Evolutionary conservation across 768 basidiomycete genomes (phyloP).

Genomic region (Calocera viscosa): DNA sequence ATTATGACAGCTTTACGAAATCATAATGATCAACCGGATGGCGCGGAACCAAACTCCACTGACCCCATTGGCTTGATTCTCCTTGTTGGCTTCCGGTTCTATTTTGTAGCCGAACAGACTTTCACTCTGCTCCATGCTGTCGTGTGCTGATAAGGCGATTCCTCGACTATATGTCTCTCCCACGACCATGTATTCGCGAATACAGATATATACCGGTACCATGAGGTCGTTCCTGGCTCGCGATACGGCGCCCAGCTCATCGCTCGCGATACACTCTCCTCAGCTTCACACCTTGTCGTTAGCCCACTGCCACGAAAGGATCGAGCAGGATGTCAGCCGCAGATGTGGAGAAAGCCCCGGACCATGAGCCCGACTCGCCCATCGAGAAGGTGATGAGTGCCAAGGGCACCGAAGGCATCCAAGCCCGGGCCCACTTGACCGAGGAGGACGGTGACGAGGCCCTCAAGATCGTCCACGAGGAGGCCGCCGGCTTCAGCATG

Average conservation of each 20-base stretch:
- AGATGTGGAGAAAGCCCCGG: conserved; percentile 17
- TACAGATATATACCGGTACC: background rate
- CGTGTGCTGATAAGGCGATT: background rate
- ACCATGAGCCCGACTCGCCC: conserved; percentile 4
- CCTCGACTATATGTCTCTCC: background rate
- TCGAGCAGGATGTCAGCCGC: conserved; percentile 15
- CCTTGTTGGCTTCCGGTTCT: background rate
- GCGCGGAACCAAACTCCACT: background rate
- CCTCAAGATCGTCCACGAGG: conserved; percentile 14
- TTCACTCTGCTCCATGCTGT: background rate
- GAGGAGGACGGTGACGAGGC: conserved; percentile 16
- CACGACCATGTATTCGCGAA: background rate
- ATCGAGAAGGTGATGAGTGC: background rate
- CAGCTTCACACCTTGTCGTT: background rate
- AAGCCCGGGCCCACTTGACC: background rate
- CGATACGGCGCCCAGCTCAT: background rate
- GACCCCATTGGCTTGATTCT: background rate
- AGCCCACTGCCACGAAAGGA: background rate
- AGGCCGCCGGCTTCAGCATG: conserved; percentile 9
- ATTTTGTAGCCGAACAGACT: background rate
- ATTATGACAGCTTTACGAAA: background rate
- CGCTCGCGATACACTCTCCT: background rate
- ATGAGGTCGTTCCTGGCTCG: background rate
- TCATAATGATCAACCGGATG: background rate
- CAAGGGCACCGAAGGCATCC: background rate